phyloP scores from a whole-genome alignment of 306 rosid genomes.

The Dalbergia cochinchinensis region DNA sequence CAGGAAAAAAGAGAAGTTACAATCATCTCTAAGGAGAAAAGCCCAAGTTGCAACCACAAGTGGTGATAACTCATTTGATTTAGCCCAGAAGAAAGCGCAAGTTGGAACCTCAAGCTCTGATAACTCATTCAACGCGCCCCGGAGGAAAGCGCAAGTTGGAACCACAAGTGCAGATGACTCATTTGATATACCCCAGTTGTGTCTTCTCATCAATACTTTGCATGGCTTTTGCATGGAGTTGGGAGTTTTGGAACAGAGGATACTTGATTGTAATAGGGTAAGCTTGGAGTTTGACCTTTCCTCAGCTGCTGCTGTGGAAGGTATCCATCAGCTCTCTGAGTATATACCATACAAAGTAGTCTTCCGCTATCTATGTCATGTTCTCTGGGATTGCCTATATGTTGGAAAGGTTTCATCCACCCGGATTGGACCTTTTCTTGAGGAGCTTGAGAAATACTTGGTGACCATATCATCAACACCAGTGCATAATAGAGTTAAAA shows the following conservation, averaged over 20 bases:
- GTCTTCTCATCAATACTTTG: conserved; percentile 82
- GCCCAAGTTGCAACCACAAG: conserved; percentile 65
- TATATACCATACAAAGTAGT: conserved; percentile 73
- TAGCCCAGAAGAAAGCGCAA: too few species aligned
- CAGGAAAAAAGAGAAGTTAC: conserved; percentile 73
- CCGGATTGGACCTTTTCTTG: conserved; percentile 83
- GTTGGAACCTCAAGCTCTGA: too few species aligned
- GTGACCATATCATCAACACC: conserved; percentile 79
- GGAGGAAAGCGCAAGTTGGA: too few species aligned
- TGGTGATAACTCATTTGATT: conserved; percentile 55
- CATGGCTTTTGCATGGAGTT: conserved; percentile 80
- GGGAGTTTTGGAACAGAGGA: conserved; percentile 74
- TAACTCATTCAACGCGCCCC: too few species aligned
- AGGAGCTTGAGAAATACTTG: conserved; percentile 82
- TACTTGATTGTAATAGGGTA: conserved; percentile 54
- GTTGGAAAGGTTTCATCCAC: conserved; percentile 69
- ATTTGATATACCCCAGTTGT: conserved; percentile 67
- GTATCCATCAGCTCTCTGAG: conserved; percentile 78
- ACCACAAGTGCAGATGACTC: too few species aligned
- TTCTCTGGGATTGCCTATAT: conserved; percentile 83
- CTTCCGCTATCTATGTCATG: conserved; percentile 72
- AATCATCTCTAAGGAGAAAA: conserved; percentile 62
- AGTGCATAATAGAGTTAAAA: conserved; percentile 84
- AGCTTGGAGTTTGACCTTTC: conserved; percentile 76
- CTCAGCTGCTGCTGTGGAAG: conserved; percentile 70